A percentile compares a stretch with the other conserved stretches of the same genome.
phyloP scores from a whole-genome alignment of 2,329 filamentous ascomycete genomes.

The Monosporascus sp. region DNA sequence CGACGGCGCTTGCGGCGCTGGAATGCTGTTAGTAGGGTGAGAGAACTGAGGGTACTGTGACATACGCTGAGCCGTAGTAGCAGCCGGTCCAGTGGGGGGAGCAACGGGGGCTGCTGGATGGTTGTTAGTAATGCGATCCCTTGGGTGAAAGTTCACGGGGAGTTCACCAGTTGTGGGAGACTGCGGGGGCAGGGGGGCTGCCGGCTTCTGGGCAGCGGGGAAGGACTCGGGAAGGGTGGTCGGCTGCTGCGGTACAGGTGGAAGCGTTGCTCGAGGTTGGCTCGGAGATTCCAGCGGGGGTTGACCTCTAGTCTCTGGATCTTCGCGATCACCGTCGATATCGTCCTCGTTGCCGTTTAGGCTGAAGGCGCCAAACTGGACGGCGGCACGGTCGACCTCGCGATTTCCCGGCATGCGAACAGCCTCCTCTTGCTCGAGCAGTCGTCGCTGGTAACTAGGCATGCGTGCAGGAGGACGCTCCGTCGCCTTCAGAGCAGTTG shows the following conservation, averaged over 20 bases:
- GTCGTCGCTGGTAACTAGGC: conserved; percentile 76
- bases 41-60: conserved; percentile 24
- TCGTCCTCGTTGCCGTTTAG: conserved; percentile 80
- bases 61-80: conserved; percentile 22
- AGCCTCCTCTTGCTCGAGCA: conserved; percentile 92
- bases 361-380: conserved; percentile 95
- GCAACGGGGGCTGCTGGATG: conserved; percentile 22
- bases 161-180: conserved; percentile 25
- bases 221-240: conserved; percentile 51
- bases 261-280: conserved; percentile 79
- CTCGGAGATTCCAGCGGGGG: conserved; percentile 90
- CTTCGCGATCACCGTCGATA: conserved; percentile 90
- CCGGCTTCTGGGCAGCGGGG: conserved; percentile 46
- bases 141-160: conserved; percentile 4
- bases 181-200: conserved; percentile 36
- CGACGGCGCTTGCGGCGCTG: conserved; percentile 49
- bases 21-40: conserved; percentile 26
- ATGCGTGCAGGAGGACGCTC: conserved; percentile 58
- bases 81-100: conserved; percentile 21
- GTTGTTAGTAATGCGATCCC: conserved; percentile 13
- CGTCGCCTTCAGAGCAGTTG: conserved; percentile 77
- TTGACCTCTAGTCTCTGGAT: conserved; percentile 89
- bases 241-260: conserved; percentile 59
- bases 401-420: conserved; percentile 98
- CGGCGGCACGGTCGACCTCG: conserved; percentile 84